Evolutionary conservation across 306 rosid species (phyloP).

Genomic region (Vicia sativa): DNA sequence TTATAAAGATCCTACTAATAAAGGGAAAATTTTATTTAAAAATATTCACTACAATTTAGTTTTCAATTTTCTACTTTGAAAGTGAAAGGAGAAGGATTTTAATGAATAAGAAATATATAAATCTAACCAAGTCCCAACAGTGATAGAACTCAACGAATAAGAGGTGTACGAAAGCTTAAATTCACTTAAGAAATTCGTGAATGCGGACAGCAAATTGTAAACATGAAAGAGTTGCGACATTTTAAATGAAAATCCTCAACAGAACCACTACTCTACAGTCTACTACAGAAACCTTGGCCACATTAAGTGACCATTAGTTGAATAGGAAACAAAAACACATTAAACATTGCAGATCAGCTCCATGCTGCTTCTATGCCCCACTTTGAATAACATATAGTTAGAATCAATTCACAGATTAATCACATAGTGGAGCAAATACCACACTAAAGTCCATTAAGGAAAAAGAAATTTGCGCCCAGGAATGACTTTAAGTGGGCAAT

Average conservation of each 20-base stretch:
- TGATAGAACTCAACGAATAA: not conserved
- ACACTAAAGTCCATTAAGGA: constrained; percentile 34
- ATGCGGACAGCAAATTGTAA: not conserved
- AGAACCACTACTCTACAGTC: constrained; percentile 37
- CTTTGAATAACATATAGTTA: constrained; percentile 32
- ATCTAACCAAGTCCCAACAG: not conserved
- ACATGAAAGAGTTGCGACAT: constrained; percentile 17
- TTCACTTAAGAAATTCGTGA: constrained; percentile 24
- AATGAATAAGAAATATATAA: not conserved
- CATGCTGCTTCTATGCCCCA: constrained; percentile 38
- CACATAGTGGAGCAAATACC: constrained; percentile 33
- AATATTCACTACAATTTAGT: too few species aligned
- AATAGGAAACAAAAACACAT: constrained; percentile 31
- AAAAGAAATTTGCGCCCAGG: constrained; percentile 37
- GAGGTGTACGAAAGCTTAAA: not conserved
- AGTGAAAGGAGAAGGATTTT: not conserved
- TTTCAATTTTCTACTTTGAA: too few species aligned
- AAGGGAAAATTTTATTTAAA: too few species aligned
- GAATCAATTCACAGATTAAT: constrained; percentile 39
- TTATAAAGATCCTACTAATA: too few species aligned
- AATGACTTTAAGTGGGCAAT: constrained; percentile 22
- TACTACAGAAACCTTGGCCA: constrained; percentile 36
- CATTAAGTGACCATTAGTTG: constrained; percentile 24
- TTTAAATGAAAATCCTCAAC: not conserved
- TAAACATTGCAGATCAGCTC: constrained; percentile 33